Evolutionary conservation across 2,329 filamentous ascomycete genomes (phyloP).

Genomic region (Pyrenochaeta sp.): DNA sequence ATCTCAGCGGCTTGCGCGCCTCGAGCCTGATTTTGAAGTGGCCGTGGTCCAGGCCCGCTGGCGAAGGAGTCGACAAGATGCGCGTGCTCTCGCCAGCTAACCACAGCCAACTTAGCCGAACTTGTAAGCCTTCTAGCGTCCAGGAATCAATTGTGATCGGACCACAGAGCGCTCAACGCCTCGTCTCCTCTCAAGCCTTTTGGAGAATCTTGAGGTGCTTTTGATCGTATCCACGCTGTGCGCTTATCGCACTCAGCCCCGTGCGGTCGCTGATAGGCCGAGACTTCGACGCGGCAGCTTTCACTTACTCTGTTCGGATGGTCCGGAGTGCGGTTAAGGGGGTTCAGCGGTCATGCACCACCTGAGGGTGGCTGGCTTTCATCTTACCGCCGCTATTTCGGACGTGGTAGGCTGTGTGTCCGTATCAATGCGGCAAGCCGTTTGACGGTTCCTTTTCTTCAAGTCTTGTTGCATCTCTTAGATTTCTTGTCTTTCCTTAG

Average conservation of each 20-base stretch:
- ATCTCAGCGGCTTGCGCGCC: neutral
- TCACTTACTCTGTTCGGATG: conserved; percentile 23
- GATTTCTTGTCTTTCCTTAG: conserved; percentile 18
- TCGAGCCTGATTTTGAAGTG: neutral
- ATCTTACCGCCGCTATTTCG: conserved; percentile 20
- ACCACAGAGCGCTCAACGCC: conserved; percentile 17
- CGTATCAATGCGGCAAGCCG: conserved; percentile 19
- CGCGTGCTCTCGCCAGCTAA: conserved; percentile 12
- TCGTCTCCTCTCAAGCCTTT: conserved; percentile 23
- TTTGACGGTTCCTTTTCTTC: conserved; percentile 16
- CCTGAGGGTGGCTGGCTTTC: conserved; percentile 25
- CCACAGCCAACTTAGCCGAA: conserved; percentile 11
- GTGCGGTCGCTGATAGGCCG: conserved; percentile 17
- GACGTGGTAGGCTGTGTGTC: conserved; percentile 7
- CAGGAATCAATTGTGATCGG: conserved; percentile 18
- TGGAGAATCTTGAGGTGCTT: conserved; percentile 22
- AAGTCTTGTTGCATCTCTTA: conserved; percentile 28
- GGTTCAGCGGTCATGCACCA: conserved; percentile 16
- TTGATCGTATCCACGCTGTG: conserved; percentile 22
- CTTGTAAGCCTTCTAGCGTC: conserved; percentile 17
- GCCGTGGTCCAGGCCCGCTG: conserved; percentile 10
- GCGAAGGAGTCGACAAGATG: conserved; percentile 12
- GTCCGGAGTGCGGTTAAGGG: conserved; percentile 22
- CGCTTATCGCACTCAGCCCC: conserved; percentile 23
- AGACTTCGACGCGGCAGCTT: conserved; percentile 8